These are phyloP conservation scores for Hortaea sp. DNA, from an alignment of 2,329 filamentous ascomycete genomes.

Conservation along the genomic window DNA sequence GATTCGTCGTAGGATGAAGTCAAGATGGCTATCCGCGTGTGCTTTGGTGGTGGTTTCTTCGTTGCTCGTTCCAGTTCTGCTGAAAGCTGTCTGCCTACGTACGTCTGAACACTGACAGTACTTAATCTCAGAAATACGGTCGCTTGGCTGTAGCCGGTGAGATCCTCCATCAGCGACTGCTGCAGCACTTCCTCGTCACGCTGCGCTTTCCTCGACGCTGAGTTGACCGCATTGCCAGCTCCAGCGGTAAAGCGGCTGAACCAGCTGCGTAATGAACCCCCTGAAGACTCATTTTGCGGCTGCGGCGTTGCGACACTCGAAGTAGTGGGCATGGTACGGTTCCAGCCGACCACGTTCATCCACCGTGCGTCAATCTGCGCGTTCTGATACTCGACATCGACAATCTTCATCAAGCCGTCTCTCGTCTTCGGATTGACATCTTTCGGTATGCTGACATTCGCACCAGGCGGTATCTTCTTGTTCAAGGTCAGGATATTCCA, in stretches of 20 bases:
- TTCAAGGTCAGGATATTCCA: constrained; percentile 67
- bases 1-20: constrained; percentile 85
- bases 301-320: constrained; percentile 31
- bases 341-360: constrained; percentile 83
- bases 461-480: constrained; percentile 77
- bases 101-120: constrained; percentile 71
- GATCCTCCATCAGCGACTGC: constrained; percentile 56
- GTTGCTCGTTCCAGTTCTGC: constrained; percentile 88
- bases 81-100: constrained; percentile 61
- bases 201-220: constrained; percentile 46
- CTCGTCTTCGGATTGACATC: constrained; percentile 75
- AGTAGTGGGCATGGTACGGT: constrained; percentile 37
- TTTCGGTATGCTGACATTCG: constrained; percentile 60
- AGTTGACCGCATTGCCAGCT: constrained; percentile 36
- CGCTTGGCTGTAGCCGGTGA: constrained; percentile 59
- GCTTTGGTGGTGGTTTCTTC: constrained; percentile 89
- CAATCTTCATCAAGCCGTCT: constrained; percentile 80
- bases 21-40: constrained; percentile 74
- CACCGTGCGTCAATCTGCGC: constrained; percentile 86
- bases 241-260: constrained; percentile 55
- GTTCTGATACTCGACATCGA: constrained; percentile 70
- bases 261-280: constrained; percentile 53
- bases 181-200: constrained; percentile 55
- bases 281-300: constrained; percentile 9
- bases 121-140: constrained; percentile 85